Evolutionary conservation across 2,329 filamentous ascomycete species (phyloP).

Genomic region (Penicillium sp.): DNA sequence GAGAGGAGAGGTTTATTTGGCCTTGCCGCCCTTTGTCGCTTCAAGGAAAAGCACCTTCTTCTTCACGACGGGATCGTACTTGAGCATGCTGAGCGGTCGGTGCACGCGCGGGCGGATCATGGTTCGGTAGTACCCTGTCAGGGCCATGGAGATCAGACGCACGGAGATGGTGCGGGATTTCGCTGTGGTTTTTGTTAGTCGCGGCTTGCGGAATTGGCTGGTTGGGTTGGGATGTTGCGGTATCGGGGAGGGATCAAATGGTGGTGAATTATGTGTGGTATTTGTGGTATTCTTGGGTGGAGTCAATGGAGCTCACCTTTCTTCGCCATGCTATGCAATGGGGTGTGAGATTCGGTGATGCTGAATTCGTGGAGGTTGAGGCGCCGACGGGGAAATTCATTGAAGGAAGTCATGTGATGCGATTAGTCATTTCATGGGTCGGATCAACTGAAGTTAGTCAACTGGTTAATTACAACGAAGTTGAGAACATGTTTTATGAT

Average conservation of each 20-base stretch:
- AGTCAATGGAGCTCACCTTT: conserved; percentile 10
- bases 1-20: conserved; percentile 27
- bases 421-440: conserved; percentile 7
- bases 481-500: too few relatives aligned
- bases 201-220: conserved; percentile 9
- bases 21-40: conserved; percentile 69
- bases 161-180: conserved; percentile 92
- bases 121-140: conserved; percentile 97
- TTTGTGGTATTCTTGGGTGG: not conserved
- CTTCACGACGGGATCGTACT: conserved; percentile 96
- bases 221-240: too few relatives aligned
- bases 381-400: conserved; percentile 9
- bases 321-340: conserved; percentile 22
- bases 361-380: conserved; percentile 15
- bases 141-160: conserved; percentile 94
- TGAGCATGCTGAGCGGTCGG: conserved; percentile 89
- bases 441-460: not conserved
- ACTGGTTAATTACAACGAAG: too few relatives aligned
- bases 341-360: conserved; percentile 11
- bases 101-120: conserved; percentile 74
- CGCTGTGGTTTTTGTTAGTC: conserved; percentile 44
- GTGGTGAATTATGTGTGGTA: not conserved
- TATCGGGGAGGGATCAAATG: conserved; percentile 4
- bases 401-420: conserved; percentile 12
- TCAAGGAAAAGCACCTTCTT: conserved; percentile 96